Evolutionary conservation across 2,329 filamentous ascomycete species (phyloP).

Genomic region (Hawksworthiomyces lignivorus): DNA sequence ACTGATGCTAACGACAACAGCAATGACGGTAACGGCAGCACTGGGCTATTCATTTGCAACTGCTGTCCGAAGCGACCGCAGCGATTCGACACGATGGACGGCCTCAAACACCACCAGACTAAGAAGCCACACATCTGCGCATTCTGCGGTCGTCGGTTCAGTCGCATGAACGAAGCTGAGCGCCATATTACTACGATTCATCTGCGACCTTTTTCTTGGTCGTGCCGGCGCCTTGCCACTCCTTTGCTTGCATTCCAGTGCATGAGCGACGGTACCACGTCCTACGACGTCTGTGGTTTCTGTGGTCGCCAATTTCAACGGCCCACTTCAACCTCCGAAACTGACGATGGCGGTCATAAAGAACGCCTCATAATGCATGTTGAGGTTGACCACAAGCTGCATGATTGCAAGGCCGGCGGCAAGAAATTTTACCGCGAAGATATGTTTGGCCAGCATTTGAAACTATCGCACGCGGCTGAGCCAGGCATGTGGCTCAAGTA

Average conservation of each 20-base stretch:
- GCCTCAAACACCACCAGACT: conserved; percentile 13
- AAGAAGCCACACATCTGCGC: conserved; percentile 18
- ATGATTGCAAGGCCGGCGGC: conserved; percentile 13
- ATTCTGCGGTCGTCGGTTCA: conserved; percentile 15
- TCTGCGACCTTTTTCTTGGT: conserved; percentile 15
- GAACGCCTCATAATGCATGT: conserved; percentile 6
- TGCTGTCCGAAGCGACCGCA: conserved; percentile 17
- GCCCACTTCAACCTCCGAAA: neutral
- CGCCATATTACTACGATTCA: conserved; percentile 17
- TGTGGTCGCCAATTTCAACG: conserved; percentile 14
- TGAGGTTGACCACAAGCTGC: conserved; percentile 14
- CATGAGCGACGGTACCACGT: conserved; percentile 7
- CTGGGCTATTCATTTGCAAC: conserved; percentile 6
- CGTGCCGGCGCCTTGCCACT: conserved; percentile 11
- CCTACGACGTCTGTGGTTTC: conserved; percentile 14
- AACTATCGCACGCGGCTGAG: conserved; percentile 16
- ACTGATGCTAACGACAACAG: neutral
- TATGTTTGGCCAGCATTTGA: conserved; percentile 18
- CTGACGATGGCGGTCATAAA: neutral
- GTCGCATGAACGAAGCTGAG: conserved; percentile 18
- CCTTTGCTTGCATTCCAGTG: conserved; percentile 13
- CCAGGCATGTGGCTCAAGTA: conserved; percentile 17
- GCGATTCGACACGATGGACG: conserved; percentile 12
- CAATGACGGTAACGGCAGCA: neutral
- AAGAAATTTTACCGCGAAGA: conserved; percentile 18